Evolutionary conservation across 2,329 filamentous ascomycete genomes (phyloP).

Genomic region (Fusarium sambucinum): DNA sequence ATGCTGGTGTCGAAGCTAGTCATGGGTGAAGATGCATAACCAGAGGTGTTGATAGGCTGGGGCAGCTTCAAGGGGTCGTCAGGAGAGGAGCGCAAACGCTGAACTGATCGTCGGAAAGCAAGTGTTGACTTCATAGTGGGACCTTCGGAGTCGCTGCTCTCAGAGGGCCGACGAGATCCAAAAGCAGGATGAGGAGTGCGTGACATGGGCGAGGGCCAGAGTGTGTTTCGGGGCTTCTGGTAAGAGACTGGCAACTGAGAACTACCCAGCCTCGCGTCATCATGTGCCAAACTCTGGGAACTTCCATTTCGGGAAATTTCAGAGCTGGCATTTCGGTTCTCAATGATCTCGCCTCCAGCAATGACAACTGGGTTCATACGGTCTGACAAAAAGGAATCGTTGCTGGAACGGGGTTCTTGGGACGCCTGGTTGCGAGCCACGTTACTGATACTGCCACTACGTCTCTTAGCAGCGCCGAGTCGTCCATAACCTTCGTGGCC

Average conservation of each 20-base stretch:
- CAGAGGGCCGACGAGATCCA: slow-evolving; percentile 61
- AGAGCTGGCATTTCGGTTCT: slow-evolving; percentile 68
- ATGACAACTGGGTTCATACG: slow-evolving; percentile 76
- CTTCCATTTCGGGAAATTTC: slow-evolving; percentile 64
- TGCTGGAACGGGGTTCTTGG: slow-evolving; percentile 63
- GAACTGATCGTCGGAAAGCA: slow-evolving; percentile 67
- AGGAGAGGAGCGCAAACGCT: slow-evolving; percentile 61
- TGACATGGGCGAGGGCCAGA: slow-evolving; percentile 68
- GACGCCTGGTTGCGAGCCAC: slow-evolving; percentile 61
- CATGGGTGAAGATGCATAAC: slow-evolving; percentile 61
- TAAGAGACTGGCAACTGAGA: slow-evolving; percentile 59
- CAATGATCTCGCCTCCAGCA: slow-evolving; percentile 70
- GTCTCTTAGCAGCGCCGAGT: slow-evolving; percentile 70
- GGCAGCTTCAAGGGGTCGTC: slow-evolving; percentile 63
- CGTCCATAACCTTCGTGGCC: slow-evolving; percentile 89
- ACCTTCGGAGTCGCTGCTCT: slow-evolving; percentile 68
- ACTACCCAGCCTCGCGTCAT: slow-evolving; percentile 54
- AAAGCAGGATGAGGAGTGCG: slow-evolving; percentile 48
- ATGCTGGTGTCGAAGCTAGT: slow-evolving; percentile 69
- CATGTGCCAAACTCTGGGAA: slow-evolving; percentile 59
- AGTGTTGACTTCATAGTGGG: slow-evolving; percentile 62
- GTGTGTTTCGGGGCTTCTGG: slow-evolving; percentile 57
- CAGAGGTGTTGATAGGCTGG: slow-evolving; percentile 64
- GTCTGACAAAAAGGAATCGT: slow-evolving; percentile 70
- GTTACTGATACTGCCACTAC: slow-evolving; percentile 71